Conservation (phyloP, 2,329 filamentous ascomycete species). For the Penicillium sumatraense region DNA sequence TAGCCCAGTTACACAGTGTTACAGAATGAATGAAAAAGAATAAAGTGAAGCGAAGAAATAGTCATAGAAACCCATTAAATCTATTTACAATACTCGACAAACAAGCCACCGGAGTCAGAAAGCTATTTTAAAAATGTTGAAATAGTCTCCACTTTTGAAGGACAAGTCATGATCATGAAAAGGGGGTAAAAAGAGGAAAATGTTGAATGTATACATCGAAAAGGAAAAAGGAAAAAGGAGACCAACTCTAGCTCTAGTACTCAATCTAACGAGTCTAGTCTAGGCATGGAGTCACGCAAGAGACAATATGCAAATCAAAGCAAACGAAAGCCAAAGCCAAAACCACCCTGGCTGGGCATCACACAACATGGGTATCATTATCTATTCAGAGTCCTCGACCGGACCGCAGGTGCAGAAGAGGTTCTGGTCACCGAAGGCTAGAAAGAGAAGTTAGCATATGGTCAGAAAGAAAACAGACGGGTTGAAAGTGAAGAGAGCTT, state of each 20-base stretch:
- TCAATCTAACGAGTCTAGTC: not conserved
- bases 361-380: slow-evolving; percentile 43
- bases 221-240: not conserved
- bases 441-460: slow-evolving; percentile 29
- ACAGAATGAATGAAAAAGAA: too few species aligned
- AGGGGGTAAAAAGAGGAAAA: slow-evolving; percentile 15
- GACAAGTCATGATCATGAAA: slow-evolving; percentile 15
- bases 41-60: not conserved
- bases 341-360: slow-evolving; percentile 7
- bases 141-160: not conserved
- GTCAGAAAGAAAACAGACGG: not conserved
- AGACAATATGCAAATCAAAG: not conserved
- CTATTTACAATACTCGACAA: not conserved
- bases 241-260: not conserved
- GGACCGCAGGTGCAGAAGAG: slow-evolving; percentile 94
- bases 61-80: not conserved
- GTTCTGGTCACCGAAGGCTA: slow-evolving; percentile 88
- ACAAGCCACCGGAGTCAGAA: not conserved
- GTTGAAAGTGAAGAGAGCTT: slow-evolving; percentile 46
- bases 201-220: slow-evolving; percentile 39
- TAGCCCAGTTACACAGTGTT: too few species aligned
- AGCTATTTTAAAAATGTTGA: slow-evolving; percentile 6
- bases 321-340: slow-evolving; percentile 7
- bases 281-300: not conserved
- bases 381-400: slow-evolving; percentile 63